phyloP scores from a whole-genome alignment of 768 basidiomycete genomes.

The Tylopilus sp. region DNA sequence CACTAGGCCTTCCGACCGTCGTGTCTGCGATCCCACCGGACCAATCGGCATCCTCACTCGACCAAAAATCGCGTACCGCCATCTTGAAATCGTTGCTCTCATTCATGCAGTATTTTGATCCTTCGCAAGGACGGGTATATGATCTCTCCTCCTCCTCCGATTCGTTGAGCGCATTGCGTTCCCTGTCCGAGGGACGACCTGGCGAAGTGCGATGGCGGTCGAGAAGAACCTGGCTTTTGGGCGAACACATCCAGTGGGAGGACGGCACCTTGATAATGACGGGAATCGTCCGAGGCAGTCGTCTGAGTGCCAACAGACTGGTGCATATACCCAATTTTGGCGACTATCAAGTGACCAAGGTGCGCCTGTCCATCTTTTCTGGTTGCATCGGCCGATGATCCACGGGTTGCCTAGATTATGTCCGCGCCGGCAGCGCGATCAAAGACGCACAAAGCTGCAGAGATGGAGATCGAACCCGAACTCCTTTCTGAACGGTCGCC shows the following conservation, averaged over 20 bases:
- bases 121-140: conserved; percentile 70
- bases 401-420: conserved; percentile 53
- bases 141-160: conserved; percentile 68
- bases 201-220: conserved; percentile 79
- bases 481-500: conserved; percentile 59
- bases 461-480: conserved; percentile 68
- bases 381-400: neutral
- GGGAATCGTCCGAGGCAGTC: conserved; percentile 78
- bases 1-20: conserved; percentile 85
- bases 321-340: conserved; percentile 86
- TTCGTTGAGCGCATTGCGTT: conserved; percentile 65
- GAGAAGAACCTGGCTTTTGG: conserved; percentile 72
- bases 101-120: conserved; percentile 94
- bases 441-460: conserved; percentile 34
- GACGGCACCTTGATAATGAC: conserved; percentile 70
- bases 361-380: conserved; percentile 29
- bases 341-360: conserved; percentile 83
- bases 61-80: conserved; percentile 59
- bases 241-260: conserved; percentile 61
- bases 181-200: conserved; percentile 83
- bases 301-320: conserved; percentile 76
- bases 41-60: conserved; percentile 40
- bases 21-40: conserved; percentile 69
- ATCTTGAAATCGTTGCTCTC: conserved; percentile 87
- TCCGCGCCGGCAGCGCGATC: conserved; percentile 49